These are phyloP conservation scores for Aechmea fasciata DNA, from an alignment of 176 grass and related monocot species.

Conservation along the genomic window DNA sequence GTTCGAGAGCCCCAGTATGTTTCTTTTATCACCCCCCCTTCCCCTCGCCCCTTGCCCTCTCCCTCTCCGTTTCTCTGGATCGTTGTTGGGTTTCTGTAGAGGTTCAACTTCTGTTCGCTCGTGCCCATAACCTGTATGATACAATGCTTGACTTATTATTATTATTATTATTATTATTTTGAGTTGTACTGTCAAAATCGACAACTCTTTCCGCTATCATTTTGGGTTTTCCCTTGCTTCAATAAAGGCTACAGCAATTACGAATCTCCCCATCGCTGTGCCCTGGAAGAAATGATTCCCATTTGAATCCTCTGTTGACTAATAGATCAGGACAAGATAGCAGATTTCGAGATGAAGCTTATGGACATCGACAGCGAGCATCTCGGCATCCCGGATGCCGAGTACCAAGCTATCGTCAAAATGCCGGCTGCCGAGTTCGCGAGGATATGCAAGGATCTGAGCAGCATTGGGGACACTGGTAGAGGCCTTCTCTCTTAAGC, in stretches of 20 bases:
- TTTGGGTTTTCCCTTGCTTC: too few relatives aligned
- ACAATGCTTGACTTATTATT: background rate
- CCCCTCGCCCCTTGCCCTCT: background rate
- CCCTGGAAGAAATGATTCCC: too few relatives aligned
- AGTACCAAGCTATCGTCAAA: slow-evolving; percentile 20
- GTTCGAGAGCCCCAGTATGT: slow-evolving; percentile 81
- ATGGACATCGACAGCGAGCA: slow-evolving; percentile 42
- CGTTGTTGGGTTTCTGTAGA: too few relatives aligned
- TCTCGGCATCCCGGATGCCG: slow-evolving; percentile 28
- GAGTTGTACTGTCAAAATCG: too few relatives aligned
- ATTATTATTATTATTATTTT: background rate
- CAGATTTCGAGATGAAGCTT: slow-evolving; percentile 36
- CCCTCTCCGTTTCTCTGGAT: background rate
- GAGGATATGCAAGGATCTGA: slow-evolving; percentile 37
- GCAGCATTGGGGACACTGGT: slow-evolving; percentile 40
- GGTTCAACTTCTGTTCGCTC: too few relatives aligned
- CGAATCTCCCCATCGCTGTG: too few relatives aligned
- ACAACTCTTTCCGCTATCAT: too few relatives aligned
- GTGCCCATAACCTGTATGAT: background rate
- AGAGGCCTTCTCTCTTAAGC: background rate
- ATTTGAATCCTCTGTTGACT: too few relatives aligned
- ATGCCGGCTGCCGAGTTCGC: slow-evolving; percentile 27
- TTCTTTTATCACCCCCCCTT: background rate
- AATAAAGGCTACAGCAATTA: too few relatives aligned
- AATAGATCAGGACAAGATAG: slow-evolving; percentile 29